Evolutionary conservation across 345 rosid genomes (phyloP).

Genomic region (Passiflora organensis): DNA sequence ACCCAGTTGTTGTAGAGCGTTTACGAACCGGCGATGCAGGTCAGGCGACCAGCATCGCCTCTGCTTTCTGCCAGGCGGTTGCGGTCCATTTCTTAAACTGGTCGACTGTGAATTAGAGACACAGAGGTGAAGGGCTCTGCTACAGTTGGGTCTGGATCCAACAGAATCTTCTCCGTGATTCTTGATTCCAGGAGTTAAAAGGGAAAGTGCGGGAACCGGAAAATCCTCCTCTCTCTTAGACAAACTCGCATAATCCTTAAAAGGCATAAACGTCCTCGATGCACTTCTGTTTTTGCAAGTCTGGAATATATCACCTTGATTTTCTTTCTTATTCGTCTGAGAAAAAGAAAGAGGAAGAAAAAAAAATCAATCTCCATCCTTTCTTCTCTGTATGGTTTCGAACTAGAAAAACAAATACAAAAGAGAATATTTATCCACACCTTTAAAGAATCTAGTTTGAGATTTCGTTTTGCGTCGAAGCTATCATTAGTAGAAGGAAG

Average conservation of each 20-base stretch:
- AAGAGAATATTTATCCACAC: too few species aligned
- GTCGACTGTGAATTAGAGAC: constrained; percentile 32
- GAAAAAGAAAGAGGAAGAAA: constrained; percentile 3
- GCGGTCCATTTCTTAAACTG: constrained; percentile 32
- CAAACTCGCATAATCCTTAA: constrained; percentile 22
- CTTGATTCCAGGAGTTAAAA: constrained; percentile 48
- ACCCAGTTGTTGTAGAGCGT: constrained; percentile 84
- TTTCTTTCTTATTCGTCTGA: constrained; percentile 42
- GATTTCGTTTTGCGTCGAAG: constrained; percentile 31
- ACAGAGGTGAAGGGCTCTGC: constrained; percentile 35
- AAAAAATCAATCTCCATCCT: constrained; percentile 3
- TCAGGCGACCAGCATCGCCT: constrained; percentile 97
- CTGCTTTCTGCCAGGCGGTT: constrained; percentile 57
- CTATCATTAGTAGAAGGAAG: constrained; percentile 14
- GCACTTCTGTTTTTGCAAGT: constrained; percentile 28
- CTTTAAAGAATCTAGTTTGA: constrained; percentile 33
- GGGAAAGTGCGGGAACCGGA: constrained; percentile 38
- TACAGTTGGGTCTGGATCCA: constrained; percentile 38
- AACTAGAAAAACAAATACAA: not conserved
- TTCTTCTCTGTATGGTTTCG: constrained; percentile 2
- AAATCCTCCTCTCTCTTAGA: constrained; percentile 23
- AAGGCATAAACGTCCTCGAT: constrained; percentile 36
- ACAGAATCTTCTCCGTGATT: constrained; percentile 47
- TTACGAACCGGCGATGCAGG: constrained; percentile 74
- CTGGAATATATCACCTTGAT: constrained; percentile 26